Base-by-base conservation (phyloP, 495 filamentous ascomycete species). In the Podospora comata region DNA sequence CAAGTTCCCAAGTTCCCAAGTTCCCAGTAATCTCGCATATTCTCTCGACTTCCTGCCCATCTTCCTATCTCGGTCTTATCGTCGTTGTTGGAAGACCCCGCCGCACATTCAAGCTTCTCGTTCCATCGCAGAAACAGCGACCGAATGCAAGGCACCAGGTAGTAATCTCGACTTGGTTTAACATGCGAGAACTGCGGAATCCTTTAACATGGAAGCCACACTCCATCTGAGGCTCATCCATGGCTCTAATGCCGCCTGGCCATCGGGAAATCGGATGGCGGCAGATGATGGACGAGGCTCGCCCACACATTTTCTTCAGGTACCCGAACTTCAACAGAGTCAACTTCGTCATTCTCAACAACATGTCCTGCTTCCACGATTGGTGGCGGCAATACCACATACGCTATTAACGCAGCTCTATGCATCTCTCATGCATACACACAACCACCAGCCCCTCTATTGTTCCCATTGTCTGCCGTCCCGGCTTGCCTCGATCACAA, bases 401-500 rank as follows among this genome's bases (percentile, higher is more conserved):
- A 48, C 39, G 39, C 39, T 48, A 48, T 18, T 48, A 48, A 48
- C 39, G 39, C 39, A 48, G 39, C 13, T 13, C 23, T 0, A 48
- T 48, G 39, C 39, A 48, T 13, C 39, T 16, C 6, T 48, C 39
- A 48, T 34, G 27, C 26, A 28, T 15, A 2, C 16, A 18, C 26
- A 30, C 60, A 62, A 9, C 23, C 28, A 61, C 23, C 20, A 61
- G 23, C 27, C 59, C 19, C 30, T 53, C 32, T 15, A 53, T 60
- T 58, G 59, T 60, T 34, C 54, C 57, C 63, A 59, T 39, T 34
- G 20, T 67, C 55, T 56, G 53, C 65, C 57, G 68, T 67, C 55
- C 65, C 55, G 64, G 56, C 54, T 48, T 60, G 23, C 48, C 20
- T 59, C 26, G 11, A 32, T 66, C 48, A 7, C 19, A 44, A 39